These are phyloP conservation scores for Uncinocarpus reesii DNA, from an alignment of 2,329 filamentous ascomycete genomes.

Conservation along the genomic window DNA sequence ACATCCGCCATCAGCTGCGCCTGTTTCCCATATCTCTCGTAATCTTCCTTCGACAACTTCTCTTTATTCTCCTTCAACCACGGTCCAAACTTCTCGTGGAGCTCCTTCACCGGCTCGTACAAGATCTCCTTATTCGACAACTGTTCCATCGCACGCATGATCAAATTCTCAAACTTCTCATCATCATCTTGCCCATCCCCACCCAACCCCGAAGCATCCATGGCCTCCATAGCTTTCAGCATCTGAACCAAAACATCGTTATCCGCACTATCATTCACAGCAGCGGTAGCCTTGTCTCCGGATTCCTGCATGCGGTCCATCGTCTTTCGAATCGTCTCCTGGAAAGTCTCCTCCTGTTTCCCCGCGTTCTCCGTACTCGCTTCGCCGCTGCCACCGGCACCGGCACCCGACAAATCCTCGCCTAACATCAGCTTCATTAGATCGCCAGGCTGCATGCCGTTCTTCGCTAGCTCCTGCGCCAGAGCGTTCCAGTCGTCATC, in stretches of 20 bases:
- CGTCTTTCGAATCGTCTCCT: slow-evolving; percentile 82
- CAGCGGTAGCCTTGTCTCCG: slow-evolving; percentile 70
- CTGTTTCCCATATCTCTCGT: slow-evolving; percentile 73
- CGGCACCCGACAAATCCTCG: slow-evolving; percentile 19
- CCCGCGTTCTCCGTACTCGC: slow-evolving; percentile 20
- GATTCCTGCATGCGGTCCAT: slow-evolving; percentile 95
- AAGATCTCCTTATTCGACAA: slow-evolving; percentile 96
- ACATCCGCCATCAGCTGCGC: slow-evolving; percentile 72
- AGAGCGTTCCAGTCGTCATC: slow-evolving; percentile 24
- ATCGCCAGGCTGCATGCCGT: slow-evolving; percentile 23
- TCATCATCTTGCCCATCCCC: slow-evolving; percentile 31
- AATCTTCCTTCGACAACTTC: slow-evolving; percentile 56
- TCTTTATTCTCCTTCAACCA: slow-evolving; percentile 72
- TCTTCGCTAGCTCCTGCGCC: slow-evolving; percentile 25
- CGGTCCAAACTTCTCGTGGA: slow-evolving; percentile 79
- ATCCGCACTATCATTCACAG: slow-evolving; percentile 53
- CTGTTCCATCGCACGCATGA: slow-evolving; percentile 98
- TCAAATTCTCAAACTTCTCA: slow-evolving; percentile 86
- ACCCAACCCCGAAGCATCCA: slow-evolving; percentile 50
- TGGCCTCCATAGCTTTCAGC: slow-evolving; percentile 77
- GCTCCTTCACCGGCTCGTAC: slow-evolving; percentile 97
- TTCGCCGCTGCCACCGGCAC: slow-evolving; percentile 16
- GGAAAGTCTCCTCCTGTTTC: slow-evolving; percentile 57
- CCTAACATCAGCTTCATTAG: slow-evolving; percentile 26
- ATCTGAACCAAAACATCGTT: slow-evolving; percentile 87